A percentile compares a stretch with the other conserved stretches of the same genome.
Evolutionary conservation across 805 yeast species (phyloP).

Genomic region (Kluyveromyces aestuarii): DNA sequence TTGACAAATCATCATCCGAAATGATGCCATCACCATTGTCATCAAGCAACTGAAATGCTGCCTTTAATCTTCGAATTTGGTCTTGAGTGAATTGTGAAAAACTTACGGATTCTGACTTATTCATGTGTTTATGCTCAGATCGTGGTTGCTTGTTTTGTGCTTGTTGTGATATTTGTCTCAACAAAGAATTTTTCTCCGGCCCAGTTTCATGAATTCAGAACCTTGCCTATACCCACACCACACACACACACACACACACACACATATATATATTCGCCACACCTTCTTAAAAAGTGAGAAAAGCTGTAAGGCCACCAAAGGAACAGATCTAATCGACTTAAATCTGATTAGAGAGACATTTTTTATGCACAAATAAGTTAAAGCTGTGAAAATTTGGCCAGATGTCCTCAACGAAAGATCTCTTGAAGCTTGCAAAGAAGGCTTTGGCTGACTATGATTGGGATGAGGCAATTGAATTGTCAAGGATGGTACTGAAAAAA

Average conservation of each 20-base stretch:
- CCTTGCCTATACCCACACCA: too few relatives aligned
- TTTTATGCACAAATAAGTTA: neutral
- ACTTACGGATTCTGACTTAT: constrained; percentile 24
- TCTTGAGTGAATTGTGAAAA: constrained; percentile 43
- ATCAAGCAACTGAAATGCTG: constrained; percentile 73
- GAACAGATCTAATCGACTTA: too few relatives aligned
- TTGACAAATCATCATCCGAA: constrained; percentile 44
- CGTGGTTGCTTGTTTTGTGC: neutral
- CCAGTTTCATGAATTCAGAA: too few relatives aligned
- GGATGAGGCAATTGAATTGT: constrained; percentile 49
- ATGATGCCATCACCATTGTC: constrained; percentile 70
- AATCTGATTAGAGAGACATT: too few relatives aligned
- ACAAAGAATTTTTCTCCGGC: too few relatives aligned
- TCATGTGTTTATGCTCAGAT: constrained; percentile 7
- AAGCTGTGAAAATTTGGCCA: neutral
- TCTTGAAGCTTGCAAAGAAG: constrained; percentile 40
- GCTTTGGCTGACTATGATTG: constrained; percentile 50
- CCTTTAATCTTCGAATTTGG: constrained; percentile 57
- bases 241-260: too few relatives aligned
- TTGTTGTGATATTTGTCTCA: too few relatives aligned
- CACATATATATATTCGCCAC: too few relatives aligned
- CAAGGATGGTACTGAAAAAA: constrained; percentile 43
- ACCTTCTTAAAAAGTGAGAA: too few relatives aligned
- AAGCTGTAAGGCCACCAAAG: too few relatives aligned
- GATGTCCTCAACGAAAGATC: constrained; percentile 29